Conservation (phyloP, 2,329 filamentous ascomycete genomes). For the Fusarium multiceps region DNA sequence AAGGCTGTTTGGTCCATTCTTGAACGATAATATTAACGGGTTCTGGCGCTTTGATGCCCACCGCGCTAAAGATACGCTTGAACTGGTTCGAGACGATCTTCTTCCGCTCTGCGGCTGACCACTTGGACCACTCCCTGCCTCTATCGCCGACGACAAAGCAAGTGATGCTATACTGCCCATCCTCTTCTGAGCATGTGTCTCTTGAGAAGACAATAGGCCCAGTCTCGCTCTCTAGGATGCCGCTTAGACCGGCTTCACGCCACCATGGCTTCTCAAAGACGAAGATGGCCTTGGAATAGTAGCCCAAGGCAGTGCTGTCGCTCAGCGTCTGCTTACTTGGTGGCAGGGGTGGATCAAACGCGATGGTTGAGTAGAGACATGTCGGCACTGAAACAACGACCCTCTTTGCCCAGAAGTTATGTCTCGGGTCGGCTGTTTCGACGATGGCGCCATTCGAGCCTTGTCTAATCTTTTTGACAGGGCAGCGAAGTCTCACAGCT, state of each 20-base stretch:
- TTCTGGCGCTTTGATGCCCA: slow-evolving; percentile 18
- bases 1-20: slow-evolving; percentile 36
- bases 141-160: slow-evolving; percentile 50
- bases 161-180: slow-evolving; percentile 46
- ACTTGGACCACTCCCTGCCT: slow-evolving; percentile 37
- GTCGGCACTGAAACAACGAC: slow-evolving; percentile 46
- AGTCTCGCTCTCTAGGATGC: slow-evolving; percentile 52
- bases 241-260: slow-evolving; percentile 54
- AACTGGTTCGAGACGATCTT: slow-evolving; percentile 12
- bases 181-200: slow-evolving; percentile 40
- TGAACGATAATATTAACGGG: slow-evolving; percentile 34
- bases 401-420: slow-evolving; percentile 35
- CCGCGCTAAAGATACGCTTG: slow-evolving; percentile 17
- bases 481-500: slow-evolving; percentile 29
- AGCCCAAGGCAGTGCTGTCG: slow-evolving; percentile 48
- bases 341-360: slow-evolving; percentile 48
- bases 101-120: slow-evolving; percentile 8
- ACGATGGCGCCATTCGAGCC: slow-evolving; percentile 19
- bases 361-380: slow-evolving; percentile 37
- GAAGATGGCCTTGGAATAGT: slow-evolving; percentile 53
- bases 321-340: slow-evolving; percentile 42
- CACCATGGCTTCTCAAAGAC: slow-evolving; percentile 60
- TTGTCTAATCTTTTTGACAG: slow-evolving; percentile 34
- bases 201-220: slow-evolving; percentile 47
- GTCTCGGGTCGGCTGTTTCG: slow-evolving; percentile 19